These are phyloP conservation scores for Metschnikowia vanudenii DNA, from an alignment of 805 yeast genomes.

Conservation along the genomic window DNA sequence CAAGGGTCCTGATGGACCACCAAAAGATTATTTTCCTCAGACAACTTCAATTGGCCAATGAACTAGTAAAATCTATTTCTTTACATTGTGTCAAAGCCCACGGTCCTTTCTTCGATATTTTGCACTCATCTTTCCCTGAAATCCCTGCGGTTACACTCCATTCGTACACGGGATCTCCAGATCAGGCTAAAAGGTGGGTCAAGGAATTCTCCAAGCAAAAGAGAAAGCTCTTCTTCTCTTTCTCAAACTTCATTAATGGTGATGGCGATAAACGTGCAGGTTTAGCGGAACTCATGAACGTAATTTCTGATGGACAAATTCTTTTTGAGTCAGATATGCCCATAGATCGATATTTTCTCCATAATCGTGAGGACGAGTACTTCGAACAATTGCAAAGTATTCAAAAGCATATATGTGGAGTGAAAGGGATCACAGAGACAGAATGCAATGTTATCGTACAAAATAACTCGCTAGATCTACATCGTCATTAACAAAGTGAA, in stretches of 20 bases:
- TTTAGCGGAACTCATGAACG: conserved; percentile 20
- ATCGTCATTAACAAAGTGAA: not conserved
- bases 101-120: conserved; percentile 51
- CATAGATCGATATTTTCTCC: conserved; percentile 25
- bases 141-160: conserved; percentile 61
- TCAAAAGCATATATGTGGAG: not conserved
- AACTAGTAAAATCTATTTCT: conserved; percentile 53
- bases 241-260: conserved; percentile 52
- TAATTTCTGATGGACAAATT: conserved; percentile 25
- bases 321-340: conserved; percentile 39
- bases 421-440: conserved; percentile 3
- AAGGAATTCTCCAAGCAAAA: conserved; percentile 27
- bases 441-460: not conserved
- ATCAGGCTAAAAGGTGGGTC: conserved; percentile 55
- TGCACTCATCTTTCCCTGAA: conserved; percentile 15
- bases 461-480: conserved; percentile 7
- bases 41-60: conserved; percentile 56
- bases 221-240: conserved; percentile 46
- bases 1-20: conserved; percentile 61
- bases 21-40: conserved; percentile 53
- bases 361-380: conserved; percentile 5
- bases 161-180: conserved; percentile 81
- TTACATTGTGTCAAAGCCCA: conserved; percentile 85
- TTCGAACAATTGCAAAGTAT: conserved; percentile 9
- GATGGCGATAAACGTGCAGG: conserved; percentile 26